Percentiles rank a stretch among this genome's conserved stretches.
These are phyloP conservation scores for Aphanoascus verrucosus DNA, from an alignment of 2,329 filamentous ascomycete genomes.

Conservation along the genomic window DNA sequence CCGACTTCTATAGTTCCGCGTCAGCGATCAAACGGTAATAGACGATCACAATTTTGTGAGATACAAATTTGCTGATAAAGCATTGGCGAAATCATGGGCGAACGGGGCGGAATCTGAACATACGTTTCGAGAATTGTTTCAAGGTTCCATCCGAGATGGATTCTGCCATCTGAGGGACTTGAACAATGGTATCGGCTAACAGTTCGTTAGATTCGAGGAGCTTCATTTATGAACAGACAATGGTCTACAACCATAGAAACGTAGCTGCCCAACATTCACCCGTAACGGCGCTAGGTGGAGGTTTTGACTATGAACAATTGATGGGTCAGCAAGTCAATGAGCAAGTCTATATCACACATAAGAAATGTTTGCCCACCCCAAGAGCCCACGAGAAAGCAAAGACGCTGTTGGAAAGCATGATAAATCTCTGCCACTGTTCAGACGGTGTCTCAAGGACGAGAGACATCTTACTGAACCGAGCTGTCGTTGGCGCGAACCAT, in stretches of 20 bases:
- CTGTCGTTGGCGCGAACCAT: neutral
- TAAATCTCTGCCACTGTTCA: neutral
- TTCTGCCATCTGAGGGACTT: conserved; percentile 97
- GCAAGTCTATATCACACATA: neutral
- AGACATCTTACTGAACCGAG: neutral
- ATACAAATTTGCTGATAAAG: too few relatives aligned
- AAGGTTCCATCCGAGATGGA: conserved; percentile 96
- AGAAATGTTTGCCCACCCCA: neutral
- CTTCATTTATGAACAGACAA: neutral
- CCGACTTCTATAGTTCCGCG: conserved; percentile 52
- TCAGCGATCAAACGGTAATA: neutral
- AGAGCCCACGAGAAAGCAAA: neutral
- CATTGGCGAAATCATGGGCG: too few relatives aligned
- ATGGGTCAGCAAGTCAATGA: neutral
- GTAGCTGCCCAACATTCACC: conserved; percentile 5
- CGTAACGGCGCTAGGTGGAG: neutral
- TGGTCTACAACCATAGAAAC: conserved; percentile 14
- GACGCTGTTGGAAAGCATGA: neutral
- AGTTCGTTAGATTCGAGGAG: neutral
- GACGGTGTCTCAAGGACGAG: neutral
- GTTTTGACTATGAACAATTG: neutral
- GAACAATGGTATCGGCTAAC: conserved; percentile 68
- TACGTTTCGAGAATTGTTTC: conserved; percentile 84
- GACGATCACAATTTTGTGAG: neutral
- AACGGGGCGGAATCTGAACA: conserved; percentile 16